phyloP scores from a whole-genome alignment of 495 filamentous ascomycete species.

The Monascus purpureus region DNA sequence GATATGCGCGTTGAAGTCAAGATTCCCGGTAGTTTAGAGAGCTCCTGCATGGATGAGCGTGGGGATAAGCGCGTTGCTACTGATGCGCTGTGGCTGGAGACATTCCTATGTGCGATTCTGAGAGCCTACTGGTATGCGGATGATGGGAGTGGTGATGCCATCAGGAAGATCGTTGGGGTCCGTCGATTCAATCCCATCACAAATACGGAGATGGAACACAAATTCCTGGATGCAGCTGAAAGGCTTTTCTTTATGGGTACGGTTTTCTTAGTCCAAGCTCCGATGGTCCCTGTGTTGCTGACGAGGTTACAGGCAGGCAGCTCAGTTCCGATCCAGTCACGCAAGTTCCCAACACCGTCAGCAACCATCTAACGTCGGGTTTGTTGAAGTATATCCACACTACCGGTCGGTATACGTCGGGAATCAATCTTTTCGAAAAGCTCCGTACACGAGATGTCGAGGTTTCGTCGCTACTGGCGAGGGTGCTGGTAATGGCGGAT shows the following conservation, averaged over 20 bases:
- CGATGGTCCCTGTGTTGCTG: conserved; percentile 4
- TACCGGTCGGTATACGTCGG: conserved; percentile 86
- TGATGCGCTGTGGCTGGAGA: conserved; percentile 91
- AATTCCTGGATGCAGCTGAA: conserved; percentile 90
- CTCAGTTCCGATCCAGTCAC: conserved; percentile 94
- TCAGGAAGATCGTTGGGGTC: conserved; percentile 86
- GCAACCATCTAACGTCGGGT: conserved; percentile 86
- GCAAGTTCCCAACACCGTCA: conserved; percentile 91
- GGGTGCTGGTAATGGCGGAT: conserved; percentile 80
- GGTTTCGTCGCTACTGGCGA: conserved; percentile 81
- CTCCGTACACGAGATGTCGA: conserved; percentile 80
- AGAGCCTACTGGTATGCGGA: conserved; percentile 94
- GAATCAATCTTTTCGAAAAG: conserved; percentile 97
- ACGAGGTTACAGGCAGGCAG: conserved; percentile 57
- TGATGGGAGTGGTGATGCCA: conserved; percentile 78
- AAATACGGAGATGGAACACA: conserved; percentile 92
- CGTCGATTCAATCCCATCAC: conserved; percentile 94
- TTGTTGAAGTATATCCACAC: conserved; percentile 95
- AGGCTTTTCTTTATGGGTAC: conserved; percentile 86
- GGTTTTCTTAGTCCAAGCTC: neutral
- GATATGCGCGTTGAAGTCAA: conserved; percentile 98
- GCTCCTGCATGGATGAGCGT: conserved; percentile 90
- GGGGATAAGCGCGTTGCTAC: conserved; percentile 86
- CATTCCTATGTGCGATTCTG: conserved; percentile 86
- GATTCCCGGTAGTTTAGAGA: conserved; percentile 88